phyloP scores from a whole-genome alignment of 441 rosid genomes.

The Brassica balearica region DNA sequence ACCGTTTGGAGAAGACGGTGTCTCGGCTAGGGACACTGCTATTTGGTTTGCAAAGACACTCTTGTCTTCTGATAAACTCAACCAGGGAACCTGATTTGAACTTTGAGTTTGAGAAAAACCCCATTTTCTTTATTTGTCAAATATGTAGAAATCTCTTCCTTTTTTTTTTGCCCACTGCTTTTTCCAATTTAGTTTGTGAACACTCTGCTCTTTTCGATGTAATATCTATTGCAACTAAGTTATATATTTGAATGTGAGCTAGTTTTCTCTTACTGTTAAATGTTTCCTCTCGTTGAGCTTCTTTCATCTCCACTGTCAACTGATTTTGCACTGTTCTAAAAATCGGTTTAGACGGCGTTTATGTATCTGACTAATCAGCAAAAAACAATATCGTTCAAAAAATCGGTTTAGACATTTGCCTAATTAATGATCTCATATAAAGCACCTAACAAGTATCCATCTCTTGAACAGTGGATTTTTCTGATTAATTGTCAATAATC shows the following conservation, averaged over 20 bases:
- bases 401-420: too few relatives aligned
- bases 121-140: conserved; percentile 2
- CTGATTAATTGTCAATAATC: background rate
- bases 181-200: conserved; percentile 23
- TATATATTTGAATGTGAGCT: conserved; percentile 24
- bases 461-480: too few relatives aligned
- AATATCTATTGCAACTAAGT: conserved; percentile 9
- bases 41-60: conserved; percentile 96
- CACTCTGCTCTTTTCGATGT: background rate
- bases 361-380: too few relatives aligned
- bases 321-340: too few relatives aligned
- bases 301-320: background rate
- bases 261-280: conserved; percentile 15
- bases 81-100: conserved; percentile 53
- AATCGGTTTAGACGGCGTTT: too few relatives aligned
- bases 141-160: conserved; percentile 16
- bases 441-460: too few relatives aligned
- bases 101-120: conserved; percentile 1
- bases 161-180: background rate
- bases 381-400: too few relatives aligned
- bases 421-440: too few relatives aligned
- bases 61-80: conserved; percentile 63
- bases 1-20: conserved; percentile 93
- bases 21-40: conserved; percentile 96
- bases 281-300: conserved; percentile 5